Base-by-base conservation (phyloP, 768 basidiomycete species). In the Lactifluus hygrophoroides region DNA sequence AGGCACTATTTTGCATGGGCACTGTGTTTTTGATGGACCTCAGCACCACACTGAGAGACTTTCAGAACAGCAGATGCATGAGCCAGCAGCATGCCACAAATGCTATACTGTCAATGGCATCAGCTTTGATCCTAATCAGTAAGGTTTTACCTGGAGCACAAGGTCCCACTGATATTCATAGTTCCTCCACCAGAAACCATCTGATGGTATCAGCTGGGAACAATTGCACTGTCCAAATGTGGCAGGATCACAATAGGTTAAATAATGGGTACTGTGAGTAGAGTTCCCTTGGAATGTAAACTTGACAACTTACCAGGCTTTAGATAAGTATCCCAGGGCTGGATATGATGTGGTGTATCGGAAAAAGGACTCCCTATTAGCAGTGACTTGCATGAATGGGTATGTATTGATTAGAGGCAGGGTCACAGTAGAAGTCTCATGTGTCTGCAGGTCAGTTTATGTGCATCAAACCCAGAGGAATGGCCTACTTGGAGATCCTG, bases 121-220 rank as follows among this genome's bases (percentile, higher is more conserved):
- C 9, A 55, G 49, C n/a, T 64, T 64, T 51, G 63, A 64, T 45
- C 63, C 63, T 16, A 62, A 57, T 47, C 42, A 16, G 63, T 64
- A 58, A 17, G 59, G 11, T 3, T 21, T 4, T 21, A 30, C 11
- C 9, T 0, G n/a, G n/a, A n/a, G n/a, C n/a, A 14, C 5, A 34
- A 14, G 14, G 5, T 50, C 2, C 5, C 30, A 34, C 28, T 34
- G 10, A 21, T n/a, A 9, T 30, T 37, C n/a, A 32, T 34, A 3
- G 1, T 14, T 14, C 21, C 14, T n/a, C 21, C 16, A n/a, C 16
- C 32, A 64, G 62, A 45, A 37, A 10, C 8, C 25, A 54, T n/a
- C 3, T 49, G 10, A 58, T 64, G 48, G 63, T 49, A n/a, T 58
- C 61, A 16, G 34, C 63, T 14, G 63, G 63, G 10, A 53, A 62